Evolutionary conservation across 108 stramenopile genomes (phyloP).

Genomic region (Asterionellopsis glacialis): DNA sequence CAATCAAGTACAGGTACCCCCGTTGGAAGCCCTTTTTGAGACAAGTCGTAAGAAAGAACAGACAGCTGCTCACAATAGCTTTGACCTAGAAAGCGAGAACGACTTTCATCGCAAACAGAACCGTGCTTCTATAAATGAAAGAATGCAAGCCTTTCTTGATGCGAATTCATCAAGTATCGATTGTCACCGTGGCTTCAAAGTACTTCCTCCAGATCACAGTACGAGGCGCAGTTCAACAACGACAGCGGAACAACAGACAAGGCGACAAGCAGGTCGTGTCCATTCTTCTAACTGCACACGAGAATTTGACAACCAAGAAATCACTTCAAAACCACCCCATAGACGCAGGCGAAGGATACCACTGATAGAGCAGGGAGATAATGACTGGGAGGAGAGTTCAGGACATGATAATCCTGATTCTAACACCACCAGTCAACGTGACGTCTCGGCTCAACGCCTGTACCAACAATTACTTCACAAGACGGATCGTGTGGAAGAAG

Average conservation of each 20-base stretch:
- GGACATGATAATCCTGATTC: not conserved
- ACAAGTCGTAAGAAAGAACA: too few species aligned
- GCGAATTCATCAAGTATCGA: conserved; percentile 13
- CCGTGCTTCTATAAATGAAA: conserved; percentile 15
- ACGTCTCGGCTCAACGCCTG: not conserved
- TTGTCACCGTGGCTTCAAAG: not conserved
- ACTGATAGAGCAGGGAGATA: too few species aligned
- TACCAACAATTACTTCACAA: not conserved
- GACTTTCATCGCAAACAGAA: not conserved
- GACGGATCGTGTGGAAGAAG: not conserved
- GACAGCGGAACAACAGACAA: too few species aligned
- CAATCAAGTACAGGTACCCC: too few species aligned
- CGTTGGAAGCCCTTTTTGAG: too few species aligned
- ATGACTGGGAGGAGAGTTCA: not conserved
- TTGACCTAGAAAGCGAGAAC: not conserved
- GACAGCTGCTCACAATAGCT: conserved; percentile 1
- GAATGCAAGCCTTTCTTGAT: conserved; percentile 38
- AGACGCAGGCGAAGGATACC: too few species aligned
- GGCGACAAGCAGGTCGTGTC: too few species aligned
- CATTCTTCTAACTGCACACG: too few species aligned
- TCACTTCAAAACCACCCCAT: too few species aligned
- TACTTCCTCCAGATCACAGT: too few species aligned
- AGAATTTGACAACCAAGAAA: too few species aligned
- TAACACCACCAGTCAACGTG: not conserved
- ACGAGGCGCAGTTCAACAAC: too few species aligned